phyloP scores from a whole-genome alignment of 2,329 filamentous ascomycete species.

The Monilinia fructicola region DNA sequence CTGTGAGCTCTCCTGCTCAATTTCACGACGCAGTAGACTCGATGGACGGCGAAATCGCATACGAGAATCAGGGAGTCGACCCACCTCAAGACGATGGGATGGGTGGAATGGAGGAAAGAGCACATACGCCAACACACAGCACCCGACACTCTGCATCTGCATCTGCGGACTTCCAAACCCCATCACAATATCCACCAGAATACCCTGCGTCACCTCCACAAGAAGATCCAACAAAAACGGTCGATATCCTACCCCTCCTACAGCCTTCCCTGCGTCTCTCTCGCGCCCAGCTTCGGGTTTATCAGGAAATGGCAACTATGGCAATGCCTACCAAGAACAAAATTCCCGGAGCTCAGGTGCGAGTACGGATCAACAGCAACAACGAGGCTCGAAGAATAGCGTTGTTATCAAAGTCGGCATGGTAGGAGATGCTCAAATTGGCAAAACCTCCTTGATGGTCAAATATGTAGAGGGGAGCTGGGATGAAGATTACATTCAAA shows the following conservation, averaged over 20 bases:
- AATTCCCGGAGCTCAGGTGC: constrained; percentile 36
- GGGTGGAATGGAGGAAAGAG: constrained; percentile 37
- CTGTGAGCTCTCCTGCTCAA: constrained; percentile 52
- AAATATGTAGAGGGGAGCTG: constrained; percentile 99
- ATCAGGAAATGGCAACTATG: constrained; percentile 39
- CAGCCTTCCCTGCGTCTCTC: constrained; percentile 38
- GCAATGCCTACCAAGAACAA: constrained; percentile 40
- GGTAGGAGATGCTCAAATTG: constrained; percentile 98
- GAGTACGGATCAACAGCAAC: constrained; percentile 26
- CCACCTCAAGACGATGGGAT: constrained; percentile 35
- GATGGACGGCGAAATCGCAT: constrained; percentile 51
- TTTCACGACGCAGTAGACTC: constrained; percentile 54
- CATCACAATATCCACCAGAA: constrained; percentile 36
- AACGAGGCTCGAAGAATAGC: constrained; percentile 52
- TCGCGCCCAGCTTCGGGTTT: constrained; percentile 41
- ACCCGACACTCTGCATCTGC: constrained; percentile 39
- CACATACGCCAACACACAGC: constrained; percentile 38
- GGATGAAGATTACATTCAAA: constrained; percentile 99
- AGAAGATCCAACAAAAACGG: constrained; percentile 34
- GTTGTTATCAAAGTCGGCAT: constrained; percentile 99
- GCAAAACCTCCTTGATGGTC: constrained; percentile 98
- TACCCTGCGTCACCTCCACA: constrained; percentile 36
- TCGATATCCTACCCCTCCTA: constrained; percentile 40
- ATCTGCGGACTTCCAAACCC: constrained; percentile 40
- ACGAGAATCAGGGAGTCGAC: constrained; percentile 37